Evolutionary conservation across 108 stramenopile species (phyloP).

Genomic region (Cyclotella sp.): DNA sequence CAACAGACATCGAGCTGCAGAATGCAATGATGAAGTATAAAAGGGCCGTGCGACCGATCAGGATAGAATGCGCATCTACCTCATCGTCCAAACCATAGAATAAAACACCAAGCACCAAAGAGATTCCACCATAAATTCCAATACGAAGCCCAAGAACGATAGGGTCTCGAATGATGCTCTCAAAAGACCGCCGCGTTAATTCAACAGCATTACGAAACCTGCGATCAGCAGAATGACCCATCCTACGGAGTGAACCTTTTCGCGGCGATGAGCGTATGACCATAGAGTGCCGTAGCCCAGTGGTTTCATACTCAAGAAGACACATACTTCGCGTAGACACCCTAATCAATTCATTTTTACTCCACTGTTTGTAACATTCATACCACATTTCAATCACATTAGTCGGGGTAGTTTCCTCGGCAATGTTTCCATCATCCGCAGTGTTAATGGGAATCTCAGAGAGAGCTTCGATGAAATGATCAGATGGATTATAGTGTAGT

Average conservation of each 20-base stretch:
- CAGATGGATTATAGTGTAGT: constrained; percentile 57
- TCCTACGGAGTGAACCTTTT: not conserved
- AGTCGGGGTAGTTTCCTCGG: not conserved
- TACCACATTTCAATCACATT: constrained; percentile 20
- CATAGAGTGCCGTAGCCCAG: not conserved
- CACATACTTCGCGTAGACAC: not conserved
- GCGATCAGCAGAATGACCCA: not conserved
- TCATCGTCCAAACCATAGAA: constrained; percentile 56
- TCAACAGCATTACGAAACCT: constrained; percentile 30
- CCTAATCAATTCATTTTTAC: not conserved
- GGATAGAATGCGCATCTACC: constrained; percentile 39
- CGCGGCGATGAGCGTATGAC: constrained; percentile 6
- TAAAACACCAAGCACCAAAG: constrained; percentile 34
- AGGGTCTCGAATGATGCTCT: constrained; percentile 63
- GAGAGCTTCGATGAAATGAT: constrained; percentile 49
- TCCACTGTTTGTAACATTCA: constrained; percentile 13
- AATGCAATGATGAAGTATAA: constrained; percentile 72
- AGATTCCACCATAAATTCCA: constrained; percentile 59
- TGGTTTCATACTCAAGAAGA: not conserved
- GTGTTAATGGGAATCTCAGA: constrained; percentile 3
- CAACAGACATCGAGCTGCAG: constrained; percentile 71
- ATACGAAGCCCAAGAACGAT: constrained; percentile 65
- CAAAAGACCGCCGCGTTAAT: constrained; percentile 59
- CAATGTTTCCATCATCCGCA: not conserved
- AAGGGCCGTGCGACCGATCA: constrained; percentile 46